These are phyloP conservation scores for Sarocladium brachiariae DNA, from an alignment of 2,329 filamentous ascomycete species.

Conservation along the genomic window DNA sequence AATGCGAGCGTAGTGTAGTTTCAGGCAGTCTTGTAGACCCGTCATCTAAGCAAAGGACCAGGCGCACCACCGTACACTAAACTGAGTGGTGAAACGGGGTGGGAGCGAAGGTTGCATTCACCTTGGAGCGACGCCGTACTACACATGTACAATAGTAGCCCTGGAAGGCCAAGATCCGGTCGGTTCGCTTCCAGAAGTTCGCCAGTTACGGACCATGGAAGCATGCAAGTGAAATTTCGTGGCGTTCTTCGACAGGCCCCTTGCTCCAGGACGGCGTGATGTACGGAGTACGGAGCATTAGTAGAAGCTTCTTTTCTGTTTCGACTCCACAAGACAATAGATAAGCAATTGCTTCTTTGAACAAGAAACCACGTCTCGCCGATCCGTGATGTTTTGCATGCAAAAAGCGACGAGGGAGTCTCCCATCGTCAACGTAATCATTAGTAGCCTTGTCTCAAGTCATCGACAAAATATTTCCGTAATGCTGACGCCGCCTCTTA, in stretches of 20 bases:
- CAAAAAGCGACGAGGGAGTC: too few species aligned
- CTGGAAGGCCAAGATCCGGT: background rate
- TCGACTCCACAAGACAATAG: too few species aligned
- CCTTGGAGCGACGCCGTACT: background rate
- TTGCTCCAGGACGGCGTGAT: too few species aligned
- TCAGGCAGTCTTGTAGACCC: background rate
- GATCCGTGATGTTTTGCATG: too few species aligned
- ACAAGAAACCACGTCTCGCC: too few species aligned
- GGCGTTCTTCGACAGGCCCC: too few species aligned
- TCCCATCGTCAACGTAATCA: background rate
- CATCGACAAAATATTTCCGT: background rate
- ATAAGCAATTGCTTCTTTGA: too few species aligned
- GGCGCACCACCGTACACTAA: background rate
- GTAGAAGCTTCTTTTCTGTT: too few species aligned
- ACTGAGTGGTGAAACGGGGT: background rate
- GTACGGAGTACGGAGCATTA: too few species aligned
- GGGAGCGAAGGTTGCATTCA: background rate
- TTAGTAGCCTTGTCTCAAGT: background rate
- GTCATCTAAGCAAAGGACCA: too few species aligned
- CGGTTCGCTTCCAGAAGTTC: background rate
- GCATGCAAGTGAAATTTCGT: too few species aligned
- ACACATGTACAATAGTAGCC: background rate
- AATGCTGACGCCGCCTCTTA: constrained; percentile 4
- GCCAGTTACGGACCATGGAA: background rate
- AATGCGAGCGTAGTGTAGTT: background rate